These are phyloP conservation scores for Aspergillus caelatus DNA, from an alignment of 2,329 filamentous ascomycete genomes.

Conservation along the genomic window DNA sequence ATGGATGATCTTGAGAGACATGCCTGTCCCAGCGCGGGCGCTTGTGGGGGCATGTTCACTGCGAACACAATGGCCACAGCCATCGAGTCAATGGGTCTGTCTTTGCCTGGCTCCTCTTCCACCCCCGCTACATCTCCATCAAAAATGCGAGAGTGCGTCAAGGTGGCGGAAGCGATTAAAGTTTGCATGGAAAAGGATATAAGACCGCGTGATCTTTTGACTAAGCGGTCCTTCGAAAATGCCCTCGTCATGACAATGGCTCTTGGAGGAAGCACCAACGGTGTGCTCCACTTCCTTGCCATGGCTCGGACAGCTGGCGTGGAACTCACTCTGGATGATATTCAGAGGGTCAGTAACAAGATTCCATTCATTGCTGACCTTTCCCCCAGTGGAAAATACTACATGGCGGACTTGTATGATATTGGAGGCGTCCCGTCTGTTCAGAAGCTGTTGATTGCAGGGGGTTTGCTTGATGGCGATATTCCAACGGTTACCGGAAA, in stretches of 20 bases:
- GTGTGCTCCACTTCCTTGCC: conserved; percentile 83
- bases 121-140: conserved; percentile 79
- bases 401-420: conserved; percentile 85
- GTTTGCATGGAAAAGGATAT: conserved; percentile 82
- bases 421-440: conserved; percentile 85
- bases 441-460: conserved; percentile 80
- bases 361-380: conserved; percentile 86
- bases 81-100: conserved; percentile 85
- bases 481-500: conserved; percentile 83
- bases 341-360: conserved; percentile 78
- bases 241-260: conserved; percentile 89
- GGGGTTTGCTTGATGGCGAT: conserved; percentile 72
- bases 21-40: conserved; percentile 76
- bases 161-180: conserved; percentile 76
- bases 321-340: conserved; percentile 75
- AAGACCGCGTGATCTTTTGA: conserved; percentile 76
- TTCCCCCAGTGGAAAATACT: conserved; percentile 79
- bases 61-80: conserved; percentile 93
- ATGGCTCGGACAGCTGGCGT: conserved; percentile 87
- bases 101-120: conserved; percentile 79
- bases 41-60: conserved; percentile 92
- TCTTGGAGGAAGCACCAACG: conserved; percentile 87
- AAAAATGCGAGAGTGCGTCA: conserved; percentile 84
- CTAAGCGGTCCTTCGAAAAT: conserved; percentile 81
- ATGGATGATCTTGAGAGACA: conserved; percentile 80